These are phyloP conservation scores for Vaccinium darrowii DNA, from an alignment of 148 eudicot genomes.

Conservation along the genomic window DNA sequence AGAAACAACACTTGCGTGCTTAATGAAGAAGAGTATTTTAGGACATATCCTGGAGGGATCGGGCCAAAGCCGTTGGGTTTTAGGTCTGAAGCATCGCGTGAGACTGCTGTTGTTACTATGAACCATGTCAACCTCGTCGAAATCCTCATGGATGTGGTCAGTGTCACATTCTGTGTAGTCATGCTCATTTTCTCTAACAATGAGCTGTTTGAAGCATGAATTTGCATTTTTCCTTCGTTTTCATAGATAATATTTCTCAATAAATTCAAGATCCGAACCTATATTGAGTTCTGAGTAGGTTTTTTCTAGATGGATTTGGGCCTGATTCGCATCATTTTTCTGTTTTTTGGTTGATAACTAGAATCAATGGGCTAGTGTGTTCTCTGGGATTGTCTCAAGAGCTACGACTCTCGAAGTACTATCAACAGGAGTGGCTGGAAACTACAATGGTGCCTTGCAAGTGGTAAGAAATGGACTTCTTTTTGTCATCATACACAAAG, in stretches of 20 bases:
- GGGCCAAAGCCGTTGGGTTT: constrained; percentile 33
- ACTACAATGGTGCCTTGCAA: constrained; percentile 45
- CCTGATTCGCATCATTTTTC: not conserved
- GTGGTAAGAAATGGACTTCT: constrained; percentile 28
- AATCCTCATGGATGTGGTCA: constrained; percentile 59
- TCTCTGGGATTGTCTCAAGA: constrained; percentile 45
- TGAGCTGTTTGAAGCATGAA: too few species aligned
- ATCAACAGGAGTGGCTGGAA: constrained; percentile 48
- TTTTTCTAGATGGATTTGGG: not conserved
- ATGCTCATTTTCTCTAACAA: too few species aligned
- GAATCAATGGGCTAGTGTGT: constrained; percentile 45
- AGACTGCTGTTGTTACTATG: constrained; percentile 37
- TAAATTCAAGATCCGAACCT: too few species aligned
- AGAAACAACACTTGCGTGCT: constrained; percentile 17
- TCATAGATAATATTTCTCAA: too few species aligned
- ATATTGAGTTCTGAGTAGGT: not conserved
- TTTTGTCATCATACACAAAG: too few species aligned
- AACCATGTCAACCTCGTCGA: constrained; percentile 35
- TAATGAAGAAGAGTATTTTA: constrained; percentile 41
- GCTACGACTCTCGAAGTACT: constrained; percentile 37
- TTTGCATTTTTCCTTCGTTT: too few species aligned
- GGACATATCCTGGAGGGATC: constrained; percentile 31
- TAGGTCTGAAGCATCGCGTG: constrained; percentile 40
- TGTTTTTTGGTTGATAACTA: not conserved
- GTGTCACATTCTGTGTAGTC: not conserved